phyloP scores from a whole-genome alignment of 2,329 filamentous ascomycete genomes.

The Xylariales sp. region DNA sequence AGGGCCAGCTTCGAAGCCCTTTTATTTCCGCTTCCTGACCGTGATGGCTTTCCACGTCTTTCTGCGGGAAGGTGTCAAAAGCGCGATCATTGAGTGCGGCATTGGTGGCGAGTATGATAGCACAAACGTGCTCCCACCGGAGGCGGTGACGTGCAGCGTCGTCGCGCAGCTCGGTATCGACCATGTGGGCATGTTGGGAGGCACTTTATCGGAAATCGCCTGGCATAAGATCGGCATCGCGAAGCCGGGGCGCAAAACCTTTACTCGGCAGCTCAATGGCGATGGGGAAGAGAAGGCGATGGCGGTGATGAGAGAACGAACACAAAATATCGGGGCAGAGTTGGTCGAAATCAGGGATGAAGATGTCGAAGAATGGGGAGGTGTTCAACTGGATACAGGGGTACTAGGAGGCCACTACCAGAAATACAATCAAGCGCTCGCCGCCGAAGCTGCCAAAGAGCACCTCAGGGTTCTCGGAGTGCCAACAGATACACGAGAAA shows the following conservation, averaged over 20 bases:
- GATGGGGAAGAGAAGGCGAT: slow-evolving; percentile 29
- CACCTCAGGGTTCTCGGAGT: slow-evolving; percentile 40
- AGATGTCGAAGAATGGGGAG: slow-evolving; percentile 36
- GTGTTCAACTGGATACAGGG: slow-evolving; percentile 24
- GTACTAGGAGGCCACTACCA: slow-evolving; percentile 48
- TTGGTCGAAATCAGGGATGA: slow-evolving; percentile 37
- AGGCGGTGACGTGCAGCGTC: slow-evolving; percentile 63
- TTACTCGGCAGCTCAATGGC: slow-evolving; percentile 56
- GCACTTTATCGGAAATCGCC: slow-evolving; percentile 73
- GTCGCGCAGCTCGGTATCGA: slow-evolving; percentile 83
- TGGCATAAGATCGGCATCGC: slow-evolving; percentile 93
- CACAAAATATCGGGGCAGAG: slow-evolving; percentile 47
- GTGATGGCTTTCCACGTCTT: slow-evolving; percentile 86
- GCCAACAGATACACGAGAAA: slow-evolving; percentile 9
- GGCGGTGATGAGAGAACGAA: slow-evolving; percentile 54
- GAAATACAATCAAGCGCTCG: slow-evolving; percentile 55
- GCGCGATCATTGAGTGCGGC: slow-evolving; percentile 85
- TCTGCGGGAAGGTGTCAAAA: slow-evolving; percentile 67
- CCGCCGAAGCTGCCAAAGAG: slow-evolving; percentile 49
- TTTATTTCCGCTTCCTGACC: slow-evolving; percentile 90
- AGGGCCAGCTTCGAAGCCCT: slow-evolving; percentile 66
- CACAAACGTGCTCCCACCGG: slow-evolving; percentile 71
- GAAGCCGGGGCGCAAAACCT: slow-evolving; percentile 60
- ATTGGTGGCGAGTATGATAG: slow-evolving; percentile 92
- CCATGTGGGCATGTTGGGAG: slow-evolving; percentile 75